Base-by-base conservation (phyloP, 1,139 yeast genomes). In the Schwanniomyces etchellsii region DNA sequence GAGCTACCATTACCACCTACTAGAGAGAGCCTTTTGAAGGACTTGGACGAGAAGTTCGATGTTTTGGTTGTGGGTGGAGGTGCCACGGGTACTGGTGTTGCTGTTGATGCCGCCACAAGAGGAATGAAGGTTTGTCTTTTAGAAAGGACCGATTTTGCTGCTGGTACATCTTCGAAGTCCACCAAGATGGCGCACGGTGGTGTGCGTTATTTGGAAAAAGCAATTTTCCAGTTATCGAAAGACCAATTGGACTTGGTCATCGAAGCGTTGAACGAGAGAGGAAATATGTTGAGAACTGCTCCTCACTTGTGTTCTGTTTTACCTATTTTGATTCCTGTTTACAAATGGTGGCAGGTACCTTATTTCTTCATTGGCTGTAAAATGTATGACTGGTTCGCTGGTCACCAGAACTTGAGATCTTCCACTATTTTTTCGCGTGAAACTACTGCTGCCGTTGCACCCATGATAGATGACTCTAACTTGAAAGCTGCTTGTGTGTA, bases 131-230 rank as follows among this genome's bases (percentile, higher is more conserved):
- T 88, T 28, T 86, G 94, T 35, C 59, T 89, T 37, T 71, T 89
- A 39, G 97, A 89, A 58, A 81, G 81, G 51, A 77, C 77, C 43
- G 97, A 89, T 61, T 89, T 82, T 53, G 94, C 96, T 7, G 68
- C 88, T 9, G 96, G 95, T 28, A 89, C 97, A 11, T 83, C 95
- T 4, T 86, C 96, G 20, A 81, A 89, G 50, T 83, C 95, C n/a
- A 89, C 97, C 33, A 89, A 89, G 62, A 84, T 89, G 79, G 95
- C 95, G 27, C 97, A 89, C 54, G 97, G 97, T 42, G 97, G 97
- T 52, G 96, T 89, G 31, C 72, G 97, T 50, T 89, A 89, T 60
- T 73, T 89, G 52, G 97, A 89, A 58, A 89, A 89, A 64, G 97
- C 97, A 23, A 78, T 89, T 47, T 85, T 86, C 76, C 84, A 80